These are phyloP conservation scores for Linderniella brevidens DNA, from an alignment of 257 asterid genomes.

Conservation along the genomic window DNA sequence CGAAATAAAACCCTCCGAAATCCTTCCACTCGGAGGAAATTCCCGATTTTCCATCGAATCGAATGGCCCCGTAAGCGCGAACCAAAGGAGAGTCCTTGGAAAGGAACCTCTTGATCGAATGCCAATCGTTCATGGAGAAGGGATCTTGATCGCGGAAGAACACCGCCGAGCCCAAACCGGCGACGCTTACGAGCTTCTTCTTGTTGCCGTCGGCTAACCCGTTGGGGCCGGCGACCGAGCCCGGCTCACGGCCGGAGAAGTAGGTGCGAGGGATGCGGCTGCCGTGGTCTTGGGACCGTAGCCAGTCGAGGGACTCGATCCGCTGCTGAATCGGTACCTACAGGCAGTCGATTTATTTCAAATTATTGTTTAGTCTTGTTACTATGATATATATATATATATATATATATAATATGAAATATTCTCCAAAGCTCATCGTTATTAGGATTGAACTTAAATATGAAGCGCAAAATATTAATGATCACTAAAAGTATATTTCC, in stretches of 20 bases:
- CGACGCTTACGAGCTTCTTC: constrained; percentile 46
- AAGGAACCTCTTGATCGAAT: constrained; percentile 69
- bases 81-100: constrained; percentile 71
- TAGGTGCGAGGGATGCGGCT: constrained; percentile 35
- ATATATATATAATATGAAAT: too few species aligned
- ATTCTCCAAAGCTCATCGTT: too few species aligned
- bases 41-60: constrained; percentile 53
- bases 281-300: constrained; percentile 26
- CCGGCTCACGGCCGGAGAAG: constrained; percentile 40
- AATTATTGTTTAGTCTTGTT: too few species aligned
- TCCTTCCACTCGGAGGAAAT: constrained; percentile 69
- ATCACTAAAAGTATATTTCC: too few species aligned
- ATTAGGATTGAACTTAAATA: too few species aligned
- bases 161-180: constrained; percentile 86
- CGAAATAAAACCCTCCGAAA: constrained; percentile 82
- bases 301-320: constrained; percentile 42
- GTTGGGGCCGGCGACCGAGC: background rate
- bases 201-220: constrained; percentile 3
- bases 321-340: constrained; percentile 38
- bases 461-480: too few species aligned
- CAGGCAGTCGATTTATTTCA: background rate
- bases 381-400: too few species aligned
- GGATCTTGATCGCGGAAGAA: constrained; percentile 59
- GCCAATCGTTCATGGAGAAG: constrained; percentile 69
- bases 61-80: constrained; percentile 91